phyloP scores from a whole-genome alignment of 345 rosid genomes.

The Rhodomyrtus tomentosa region DNA sequence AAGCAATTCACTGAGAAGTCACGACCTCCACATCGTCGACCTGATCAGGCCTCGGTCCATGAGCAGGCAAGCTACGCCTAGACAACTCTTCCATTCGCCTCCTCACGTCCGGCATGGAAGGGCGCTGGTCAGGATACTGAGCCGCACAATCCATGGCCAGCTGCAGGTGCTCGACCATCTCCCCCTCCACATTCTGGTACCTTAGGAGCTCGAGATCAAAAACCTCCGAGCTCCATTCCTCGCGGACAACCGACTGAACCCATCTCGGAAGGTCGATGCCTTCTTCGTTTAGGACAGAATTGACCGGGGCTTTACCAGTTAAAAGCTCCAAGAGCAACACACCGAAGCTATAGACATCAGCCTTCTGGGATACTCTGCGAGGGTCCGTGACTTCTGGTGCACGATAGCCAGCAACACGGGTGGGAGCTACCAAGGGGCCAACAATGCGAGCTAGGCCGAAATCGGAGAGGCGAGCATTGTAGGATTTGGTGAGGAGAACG shows the following conservation, averaged over 20 bases:
- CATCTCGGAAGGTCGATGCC: conserved; percentile 93
- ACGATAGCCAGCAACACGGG: conserved; percentile 72
- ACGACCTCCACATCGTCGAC: conserved; percentile 4
- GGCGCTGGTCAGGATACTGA: conserved; percentile 74
- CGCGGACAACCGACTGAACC: conserved; percentile 82
- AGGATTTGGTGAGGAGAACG: conserved; percentile 57
- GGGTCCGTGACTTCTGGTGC: conserved; percentile 97
- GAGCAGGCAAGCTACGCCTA: conserved; percentile 13
- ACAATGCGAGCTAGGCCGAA: conserved; percentile 84
- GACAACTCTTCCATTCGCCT: conserved; percentile 43
- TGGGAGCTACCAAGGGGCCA: conserved; percentile 59
- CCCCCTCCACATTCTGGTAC: conserved; percentile 62
- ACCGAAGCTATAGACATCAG: conserved; percentile 94
- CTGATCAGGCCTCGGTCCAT: conserved; percentile 13
- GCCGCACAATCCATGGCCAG: conserved; percentile 78
- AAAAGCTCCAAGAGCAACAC: conserved; percentile 76
- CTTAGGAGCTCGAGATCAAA: conserved; percentile 84
- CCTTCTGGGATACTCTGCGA: conserved; percentile 79
- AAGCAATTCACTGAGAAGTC: neutral
- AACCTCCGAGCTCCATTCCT: conserved; percentile 84
- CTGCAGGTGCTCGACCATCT: conserved; percentile 80
- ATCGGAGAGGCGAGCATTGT: conserved; percentile 85
- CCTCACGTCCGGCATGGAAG: conserved; percentile 54
- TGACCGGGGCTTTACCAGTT: conserved; percentile 84
- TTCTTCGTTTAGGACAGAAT: conserved; percentile 75